Evolutionary conservation across 306 rosid species (phyloP).

Genomic region (Nissolia schottii): DNA sequence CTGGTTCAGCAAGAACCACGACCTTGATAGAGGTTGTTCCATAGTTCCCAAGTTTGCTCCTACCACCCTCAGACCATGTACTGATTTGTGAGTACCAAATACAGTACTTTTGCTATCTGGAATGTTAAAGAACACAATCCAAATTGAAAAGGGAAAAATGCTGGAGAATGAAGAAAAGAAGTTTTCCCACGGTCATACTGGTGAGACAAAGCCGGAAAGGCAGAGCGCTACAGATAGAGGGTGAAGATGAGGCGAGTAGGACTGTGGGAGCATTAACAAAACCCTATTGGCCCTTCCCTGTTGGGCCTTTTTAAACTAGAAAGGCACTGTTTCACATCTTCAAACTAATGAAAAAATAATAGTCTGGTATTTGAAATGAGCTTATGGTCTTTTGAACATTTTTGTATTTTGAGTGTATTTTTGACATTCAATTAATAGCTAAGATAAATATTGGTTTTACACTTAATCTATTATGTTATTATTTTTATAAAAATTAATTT

Average conservation of each 20-base stretch:
- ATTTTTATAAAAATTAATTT: background rate
- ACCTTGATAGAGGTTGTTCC: background rate
- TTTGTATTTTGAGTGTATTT: background rate
- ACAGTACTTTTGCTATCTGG: background rate
- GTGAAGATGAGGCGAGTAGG: background rate
- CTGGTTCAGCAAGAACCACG: background rate
- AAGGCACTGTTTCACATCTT: background rate
- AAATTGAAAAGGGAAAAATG: background rate
- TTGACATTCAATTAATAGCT: background rate
- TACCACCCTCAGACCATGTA: background rate
- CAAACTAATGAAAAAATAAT: background rate
- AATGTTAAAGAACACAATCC: background rate
- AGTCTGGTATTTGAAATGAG: too few species aligned
- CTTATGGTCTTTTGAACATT: background rate
- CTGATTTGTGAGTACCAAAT: background rate
- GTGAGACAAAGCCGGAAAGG: background rate
- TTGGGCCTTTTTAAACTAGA: too few species aligned
- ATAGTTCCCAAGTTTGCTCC: background rate
- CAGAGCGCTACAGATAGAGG: background rate
- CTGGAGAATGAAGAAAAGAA: background rate
- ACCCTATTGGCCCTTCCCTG: background rate
- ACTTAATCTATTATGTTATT: background rate
- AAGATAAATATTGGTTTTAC: background rate
- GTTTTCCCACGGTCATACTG: background rate
- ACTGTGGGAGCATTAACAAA: background rate